Conservation (phyloP, 352 stramenopile genomes). For the Phytopythium vexans region DNA sequence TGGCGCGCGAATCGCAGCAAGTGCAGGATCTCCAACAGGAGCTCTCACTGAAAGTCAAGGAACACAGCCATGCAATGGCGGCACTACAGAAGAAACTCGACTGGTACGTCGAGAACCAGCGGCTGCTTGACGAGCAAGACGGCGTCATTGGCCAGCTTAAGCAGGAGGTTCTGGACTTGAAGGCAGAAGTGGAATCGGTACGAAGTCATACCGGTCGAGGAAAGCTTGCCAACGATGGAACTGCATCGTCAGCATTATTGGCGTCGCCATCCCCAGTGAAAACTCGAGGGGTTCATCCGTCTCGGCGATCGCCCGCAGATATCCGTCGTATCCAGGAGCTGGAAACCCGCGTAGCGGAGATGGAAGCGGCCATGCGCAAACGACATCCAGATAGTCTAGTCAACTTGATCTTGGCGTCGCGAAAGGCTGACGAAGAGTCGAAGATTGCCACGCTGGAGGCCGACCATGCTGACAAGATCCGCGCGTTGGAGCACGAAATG, state of each 20-base stretch:
- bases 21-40: conserved; percentile 41
- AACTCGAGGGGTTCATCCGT: not conserved
- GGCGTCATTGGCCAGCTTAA: conserved; percentile 45
- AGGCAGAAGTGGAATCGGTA: conserved; percentile 6
- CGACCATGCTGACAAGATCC: conserved; percentile 37
- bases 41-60: conserved; percentile 37
- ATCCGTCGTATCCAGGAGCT: conserved; percentile 77
- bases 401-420: conserved; percentile 72
- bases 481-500: conserved; percentile 40
- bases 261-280: conserved; percentile 1
- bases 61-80: conserved; percentile 43
- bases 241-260: not conserved
- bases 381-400: conserved; percentile 77
- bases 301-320: conserved; percentile 41
- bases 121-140: conserved; percentile 76
- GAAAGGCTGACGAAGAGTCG: conserved; percentile 61
- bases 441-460: conserved; percentile 33
- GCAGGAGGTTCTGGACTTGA: conserved; percentile 7
- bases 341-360: conserved; percentile 52
- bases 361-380: conserved; percentile 74
- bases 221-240: conserved; percentile 1
- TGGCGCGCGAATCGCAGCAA: conserved; percentile 53
- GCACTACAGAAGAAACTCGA: conserved; percentile 77
- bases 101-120: conserved; percentile 85
- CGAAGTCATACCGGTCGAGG: not conserved